Conservation (phyloP, 768 basidiomycete species). For the Tubosaeta brunneosetosa region DNA sequence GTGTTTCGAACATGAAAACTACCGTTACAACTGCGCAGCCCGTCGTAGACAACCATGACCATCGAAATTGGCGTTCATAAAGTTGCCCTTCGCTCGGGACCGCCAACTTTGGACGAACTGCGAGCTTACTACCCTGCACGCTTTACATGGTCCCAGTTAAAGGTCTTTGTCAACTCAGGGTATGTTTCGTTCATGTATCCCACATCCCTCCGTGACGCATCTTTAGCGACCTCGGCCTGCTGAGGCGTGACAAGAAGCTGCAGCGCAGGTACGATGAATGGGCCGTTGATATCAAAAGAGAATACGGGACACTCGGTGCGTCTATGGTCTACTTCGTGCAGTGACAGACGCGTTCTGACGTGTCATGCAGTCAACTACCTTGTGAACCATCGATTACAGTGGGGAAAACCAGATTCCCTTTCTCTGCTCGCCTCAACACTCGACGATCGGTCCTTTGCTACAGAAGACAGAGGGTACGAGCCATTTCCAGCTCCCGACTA, state of each 20-base stretch:
- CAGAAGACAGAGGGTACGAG: background rate
- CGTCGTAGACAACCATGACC: constrained; percentile 12
- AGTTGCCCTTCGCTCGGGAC: constrained; percentile 50
- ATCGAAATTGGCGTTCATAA: constrained; percentile 8
- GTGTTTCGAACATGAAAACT: no score
- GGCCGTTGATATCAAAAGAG: constrained; percentile 45
- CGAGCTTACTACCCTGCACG: constrained; percentile 64
- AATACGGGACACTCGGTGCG: constrained; percentile 67
- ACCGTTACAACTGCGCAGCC: no score
- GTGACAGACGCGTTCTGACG: background rate
- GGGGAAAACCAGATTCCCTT: constrained; percentile 66
- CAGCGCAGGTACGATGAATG: constrained; percentile 66
- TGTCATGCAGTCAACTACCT: constrained; percentile 58
- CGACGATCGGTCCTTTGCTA: constrained; percentile 28
- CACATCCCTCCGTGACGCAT: background rate
- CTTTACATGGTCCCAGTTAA: constrained; percentile 74
- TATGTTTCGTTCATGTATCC: constrained; percentile 31
- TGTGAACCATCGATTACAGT: constrained; percentile 62
- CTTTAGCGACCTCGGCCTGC: constrained; percentile 68
- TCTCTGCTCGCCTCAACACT: constrained; percentile 40
- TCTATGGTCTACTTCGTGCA: background rate
- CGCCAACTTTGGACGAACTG: constrained; percentile 65
- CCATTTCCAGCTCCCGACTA: constrained; percentile 39
- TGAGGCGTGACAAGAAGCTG: constrained; percentile 68
- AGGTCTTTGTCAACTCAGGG: constrained; percentile 78